A percentile compares a stretch with the other conserved stretches of the same genome.
These are phyloP conservation scores for Apiotrichum mycotoxinovorans DNA, from an alignment of 1,284 basidiomycete genomes.

Conservation along the genomic window DNA sequence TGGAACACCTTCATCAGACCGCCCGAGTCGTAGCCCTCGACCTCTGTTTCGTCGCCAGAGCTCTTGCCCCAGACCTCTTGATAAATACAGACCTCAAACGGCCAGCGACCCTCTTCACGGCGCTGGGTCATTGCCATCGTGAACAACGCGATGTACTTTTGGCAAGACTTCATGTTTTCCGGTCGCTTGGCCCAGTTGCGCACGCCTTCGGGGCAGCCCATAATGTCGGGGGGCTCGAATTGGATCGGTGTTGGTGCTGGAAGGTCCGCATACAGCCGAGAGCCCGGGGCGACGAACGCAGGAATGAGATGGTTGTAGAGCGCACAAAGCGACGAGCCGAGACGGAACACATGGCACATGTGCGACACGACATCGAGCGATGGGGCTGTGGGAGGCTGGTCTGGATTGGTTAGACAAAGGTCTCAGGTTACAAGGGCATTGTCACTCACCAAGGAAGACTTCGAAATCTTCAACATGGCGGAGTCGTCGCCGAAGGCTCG, in stretches of 20 bases:
- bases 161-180: conserved; percentile 77
- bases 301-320: conserved; percentile 86
- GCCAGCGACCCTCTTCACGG: conserved; percentile 52
- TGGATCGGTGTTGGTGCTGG: conserved; percentile 38
- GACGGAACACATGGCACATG: conserved; percentile 88
- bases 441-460: conserved; percentile 45
- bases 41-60: conserved; percentile 59
- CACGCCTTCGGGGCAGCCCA: conserved; percentile 63
- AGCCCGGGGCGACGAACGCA: conserved; percentile 55
- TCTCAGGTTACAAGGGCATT: neutral
- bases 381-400: conserved; percentile 39
- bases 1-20: conserved; percentile 92
- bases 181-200: conserved; percentile 57
- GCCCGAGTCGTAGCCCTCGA: conserved; percentile 43
- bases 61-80: conserved; percentile 77
- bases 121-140: conserved; percentile 54
- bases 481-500: conserved; percentile 40
- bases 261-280: conserved; percentile 56
- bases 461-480: conserved; percentile 44
- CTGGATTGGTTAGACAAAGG: conserved; percentile 20
- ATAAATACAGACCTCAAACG: conserved; percentile 57
- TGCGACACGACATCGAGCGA: conserved; percentile 67
- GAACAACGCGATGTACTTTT: conserved; percentile 57
- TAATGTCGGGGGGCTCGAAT: conserved; percentile 57
- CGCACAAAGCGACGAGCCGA: conserved; percentile 89